These are phyloP conservation scores for Zasmidium citrigriseum DNA, from an alignment of 2,329 filamentous ascomycete species.

Conservation along the genomic window DNA sequence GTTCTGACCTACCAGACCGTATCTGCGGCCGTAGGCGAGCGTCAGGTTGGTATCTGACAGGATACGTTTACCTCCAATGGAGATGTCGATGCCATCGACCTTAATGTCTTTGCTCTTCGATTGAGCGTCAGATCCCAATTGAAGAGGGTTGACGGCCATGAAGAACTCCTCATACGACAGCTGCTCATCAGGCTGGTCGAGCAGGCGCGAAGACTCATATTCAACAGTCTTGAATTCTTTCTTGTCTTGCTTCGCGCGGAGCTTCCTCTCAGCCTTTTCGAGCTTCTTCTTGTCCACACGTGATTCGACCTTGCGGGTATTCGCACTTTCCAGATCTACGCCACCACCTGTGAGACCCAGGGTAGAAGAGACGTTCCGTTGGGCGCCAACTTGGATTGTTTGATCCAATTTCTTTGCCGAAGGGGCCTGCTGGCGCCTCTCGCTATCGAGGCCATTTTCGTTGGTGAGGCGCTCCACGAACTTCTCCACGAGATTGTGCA, in stretches of 20 bases:
- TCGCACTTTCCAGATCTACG: constrained; percentile 92
- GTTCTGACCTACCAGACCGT: constrained; percentile 98
- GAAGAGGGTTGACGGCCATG: constrained; percentile 97
- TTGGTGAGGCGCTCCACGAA: constrained; percentile 82
- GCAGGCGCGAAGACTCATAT: constrained; percentile 89
- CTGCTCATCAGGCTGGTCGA: constrained; percentile 77
- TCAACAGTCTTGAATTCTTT: constrained; percentile 98
- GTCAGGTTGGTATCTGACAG: constrained; percentile 88
- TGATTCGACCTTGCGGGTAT: constrained; percentile 90
- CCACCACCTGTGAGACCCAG: constrained; percentile 79
- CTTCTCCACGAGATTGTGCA: constrained; percentile 82
- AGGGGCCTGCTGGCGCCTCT: constrained; percentile 70
- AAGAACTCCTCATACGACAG: constrained; percentile 99
- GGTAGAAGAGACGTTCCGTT: constrained; percentile 95
- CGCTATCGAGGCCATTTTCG: constrained; percentile 67
- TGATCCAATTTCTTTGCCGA: constrained; percentile 86
- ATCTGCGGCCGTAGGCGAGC: constrained; percentile 86
- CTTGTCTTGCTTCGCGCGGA: constrained; percentile 96
- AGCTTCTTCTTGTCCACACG: constrained; percentile 98
- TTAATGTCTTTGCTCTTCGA: constrained; percentile 98
- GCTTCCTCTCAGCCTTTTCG: constrained; percentile 96
- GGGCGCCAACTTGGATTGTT: constrained; percentile 88
- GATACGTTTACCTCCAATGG: constrained; percentile 86
- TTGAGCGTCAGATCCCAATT: constrained; percentile 69
- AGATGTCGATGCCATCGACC: constrained; percentile 91